Conservation (phyloP, 805 yeast genomes). For the Hanseniaspora lachancei region DNA sequence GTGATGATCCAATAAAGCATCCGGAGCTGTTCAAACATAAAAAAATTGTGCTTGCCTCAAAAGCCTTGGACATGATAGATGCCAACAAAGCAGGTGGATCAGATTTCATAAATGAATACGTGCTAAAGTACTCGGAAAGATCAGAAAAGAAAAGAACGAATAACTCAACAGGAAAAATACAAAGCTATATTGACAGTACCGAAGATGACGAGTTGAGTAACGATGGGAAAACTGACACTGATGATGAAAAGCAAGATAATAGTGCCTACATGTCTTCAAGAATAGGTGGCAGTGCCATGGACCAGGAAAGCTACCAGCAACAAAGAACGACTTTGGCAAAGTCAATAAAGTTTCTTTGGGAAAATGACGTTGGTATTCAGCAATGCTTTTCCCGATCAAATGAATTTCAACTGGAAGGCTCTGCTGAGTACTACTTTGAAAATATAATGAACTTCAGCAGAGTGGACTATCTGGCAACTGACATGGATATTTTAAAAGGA, state of each 20-base stretch:
- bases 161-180: constrained; percentile 44
- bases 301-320: constrained; percentile 10
- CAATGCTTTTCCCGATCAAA: constrained; percentile 47
- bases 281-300: constrained; percentile 2
- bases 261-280: background rate
- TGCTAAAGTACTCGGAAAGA: constrained; percentile 45
- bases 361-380: constrained; percentile 50
- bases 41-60: constrained; percentile 40
- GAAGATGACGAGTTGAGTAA: constrained; percentile 22
- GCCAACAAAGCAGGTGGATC: constrained; percentile 56
- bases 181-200: constrained; percentile 17
- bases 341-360: constrained; percentile 63
- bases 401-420: constrained; percentile 74
- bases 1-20: constrained; percentile 38
- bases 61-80: constrained; percentile 49
- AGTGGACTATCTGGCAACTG: constrained; percentile 53
- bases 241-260: constrained; percentile 12
- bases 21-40: constrained; percentile 36
- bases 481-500: constrained; percentile 77
- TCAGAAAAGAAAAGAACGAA: constrained; percentile 38
- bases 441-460: constrained; percentile 53
- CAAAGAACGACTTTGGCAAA: constrained; percentile 37
- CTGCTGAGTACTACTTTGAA: constrained; percentile 70
- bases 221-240: constrained; percentile 18
- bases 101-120: constrained; percentile 49